These are phyloP conservation scores for Stemphylium beticola DNA, from an alignment of 2,329 filamentous ascomycete genomes.

Conservation along the genomic window DNA sequence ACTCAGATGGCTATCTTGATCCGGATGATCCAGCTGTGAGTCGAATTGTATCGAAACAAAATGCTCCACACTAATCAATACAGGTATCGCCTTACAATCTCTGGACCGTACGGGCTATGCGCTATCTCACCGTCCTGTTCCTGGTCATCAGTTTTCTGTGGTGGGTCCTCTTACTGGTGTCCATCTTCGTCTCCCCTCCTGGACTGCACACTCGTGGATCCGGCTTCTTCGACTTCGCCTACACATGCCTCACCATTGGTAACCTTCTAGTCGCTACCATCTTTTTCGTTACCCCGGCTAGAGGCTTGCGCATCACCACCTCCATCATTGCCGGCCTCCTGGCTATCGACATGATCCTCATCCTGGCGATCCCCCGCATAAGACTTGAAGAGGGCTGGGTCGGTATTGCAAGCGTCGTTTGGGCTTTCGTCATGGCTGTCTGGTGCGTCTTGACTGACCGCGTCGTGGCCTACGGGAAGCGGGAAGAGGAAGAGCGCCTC, in stretches of 20 bases:
- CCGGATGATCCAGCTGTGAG: constrained; percentile 82
- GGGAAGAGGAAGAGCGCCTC: constrained; percentile 88
- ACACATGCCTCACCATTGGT: constrained; percentile 76
- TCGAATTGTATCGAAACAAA: background rate
- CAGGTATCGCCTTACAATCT: constrained; percentile 89
- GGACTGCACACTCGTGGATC: constrained; percentile 85
- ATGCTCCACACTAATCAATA: constrained; percentile 22
- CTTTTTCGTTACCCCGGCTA: constrained; percentile 87
- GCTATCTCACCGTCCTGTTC: constrained; percentile 79
- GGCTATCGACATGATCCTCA: constrained; percentile 77
- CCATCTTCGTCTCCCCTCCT: constrained; percentile 88
- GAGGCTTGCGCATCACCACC: constrained; percentile 75
- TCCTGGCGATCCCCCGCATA: constrained; percentile 74
- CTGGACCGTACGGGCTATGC: constrained; percentile 82
- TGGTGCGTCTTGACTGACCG: constrained; percentile 83
- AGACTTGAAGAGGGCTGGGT: constrained; percentile 89
- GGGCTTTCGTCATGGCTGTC: constrained; percentile 78
- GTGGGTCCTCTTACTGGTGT: constrained; percentile 90
- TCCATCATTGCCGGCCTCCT: constrained; percentile 71
- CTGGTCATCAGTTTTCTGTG: constrained; percentile 80
- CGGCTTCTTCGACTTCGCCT: constrained; percentile 90
- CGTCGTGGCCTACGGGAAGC: constrained; percentile 88
- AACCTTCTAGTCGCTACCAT: constrained; percentile 78
- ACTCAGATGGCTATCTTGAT: constrained; percentile 71
- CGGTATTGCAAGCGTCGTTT: constrained; percentile 83